These are phyloP conservation scores for Xerocomus amazonicus DNA, from an alignment of 1,284 basidiomycete species.

Conservation along the genomic window DNA sequence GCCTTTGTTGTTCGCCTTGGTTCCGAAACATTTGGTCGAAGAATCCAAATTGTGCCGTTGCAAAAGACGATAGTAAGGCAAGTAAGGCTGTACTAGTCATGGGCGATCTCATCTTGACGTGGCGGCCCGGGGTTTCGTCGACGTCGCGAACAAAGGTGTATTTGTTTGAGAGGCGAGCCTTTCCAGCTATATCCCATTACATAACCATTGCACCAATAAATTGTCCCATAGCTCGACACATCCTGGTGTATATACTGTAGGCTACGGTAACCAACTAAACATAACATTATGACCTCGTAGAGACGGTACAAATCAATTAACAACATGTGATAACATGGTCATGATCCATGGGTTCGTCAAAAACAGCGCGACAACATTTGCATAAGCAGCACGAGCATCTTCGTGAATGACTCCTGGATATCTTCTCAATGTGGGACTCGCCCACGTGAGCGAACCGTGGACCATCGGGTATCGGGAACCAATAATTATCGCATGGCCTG, in stretches of 20 bases:
- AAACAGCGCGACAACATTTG: conserved; percentile 5
- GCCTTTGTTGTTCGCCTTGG: conserved; percentile 31
- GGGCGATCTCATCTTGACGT: conserved; percentile 18
- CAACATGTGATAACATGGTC: conserved; percentile 31
- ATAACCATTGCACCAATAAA: conserved; percentile 3
- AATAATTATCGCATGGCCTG: conserved; percentile 20
- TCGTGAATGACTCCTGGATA: too few species aligned
- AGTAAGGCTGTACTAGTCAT: conserved; percentile 12
- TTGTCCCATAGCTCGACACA: too few species aligned
- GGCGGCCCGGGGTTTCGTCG: neutral
- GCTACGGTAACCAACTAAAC: conserved; percentile 17
- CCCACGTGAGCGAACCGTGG: neutral
- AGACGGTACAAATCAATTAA: conserved; percentile 34
- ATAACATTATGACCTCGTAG: conserved; percentile 29
- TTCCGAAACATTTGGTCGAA: conserved; percentile 38
- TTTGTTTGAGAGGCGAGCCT: too few species aligned
- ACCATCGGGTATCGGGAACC: neutral
- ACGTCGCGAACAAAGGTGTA: too few species aligned
- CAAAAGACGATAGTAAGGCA: conserved; percentile 23
- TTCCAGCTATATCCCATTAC: conserved; percentile 6
- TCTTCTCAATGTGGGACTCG: neutral
- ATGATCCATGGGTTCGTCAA: conserved; percentile 20
- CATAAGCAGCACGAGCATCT: neutral
- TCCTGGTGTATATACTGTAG: neutral
- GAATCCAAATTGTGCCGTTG: conserved; percentile 35